A percentile compares a stretch with the other conserved stretches of the same genome.
These are phyloP conservation scores for Pestalotiopsis sp. DNA, from an alignment of 2,329 filamentous ascomycete species.

Conservation along the genomic window DNA sequence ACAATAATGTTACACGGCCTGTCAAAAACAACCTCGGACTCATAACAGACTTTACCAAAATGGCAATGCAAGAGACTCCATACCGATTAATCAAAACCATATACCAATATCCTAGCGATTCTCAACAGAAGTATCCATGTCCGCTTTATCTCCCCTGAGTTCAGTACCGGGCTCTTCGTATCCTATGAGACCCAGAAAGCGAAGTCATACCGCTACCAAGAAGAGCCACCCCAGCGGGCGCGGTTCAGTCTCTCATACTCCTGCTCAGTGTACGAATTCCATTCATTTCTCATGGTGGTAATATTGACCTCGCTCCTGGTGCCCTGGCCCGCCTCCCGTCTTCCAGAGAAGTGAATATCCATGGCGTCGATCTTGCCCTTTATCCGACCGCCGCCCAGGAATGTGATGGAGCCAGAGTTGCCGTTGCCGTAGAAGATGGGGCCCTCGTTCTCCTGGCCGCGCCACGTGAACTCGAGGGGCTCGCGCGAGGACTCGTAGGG, in stretches of 20 bases:
- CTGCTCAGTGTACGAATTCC: slow-evolving; percentile 30
- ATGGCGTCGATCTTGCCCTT: slow-evolving; percentile 32
- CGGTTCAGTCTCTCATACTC: slow-evolving; percentile 30
- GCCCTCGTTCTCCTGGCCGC: slow-evolving; percentile 34
- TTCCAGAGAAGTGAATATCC: slow-evolving; percentile 30
- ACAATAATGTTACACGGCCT: no score
- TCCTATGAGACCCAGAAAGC: no score
- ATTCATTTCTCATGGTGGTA: slow-evolving; percentile 27
- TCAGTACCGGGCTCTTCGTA: no score
- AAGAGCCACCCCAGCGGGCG: slow-evolving; percentile 17
- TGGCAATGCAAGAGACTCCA: no score
- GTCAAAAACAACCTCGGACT: no score
- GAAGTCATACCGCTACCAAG: background rate
- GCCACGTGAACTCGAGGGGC: slow-evolving; percentile 35
- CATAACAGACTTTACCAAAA: no score
- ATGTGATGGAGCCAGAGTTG: slow-evolving; percentile 35
- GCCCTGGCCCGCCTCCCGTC: slow-evolving; percentile 26
- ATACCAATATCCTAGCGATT: no score
- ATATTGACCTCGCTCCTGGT: slow-evolving; percentile 33
- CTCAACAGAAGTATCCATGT: no score
- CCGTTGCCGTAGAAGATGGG: slow-evolving; percentile 27
- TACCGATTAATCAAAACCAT: no score
- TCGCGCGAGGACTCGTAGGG: slow-evolving; percentile 34
- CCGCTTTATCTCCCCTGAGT: no score
- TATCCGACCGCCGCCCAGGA: slow-evolving; percentile 39